These are phyloP conservation scores for Daucus carota DNA, from an alignment of 129 eudicot species.

Conservation along the genomic window DNA sequence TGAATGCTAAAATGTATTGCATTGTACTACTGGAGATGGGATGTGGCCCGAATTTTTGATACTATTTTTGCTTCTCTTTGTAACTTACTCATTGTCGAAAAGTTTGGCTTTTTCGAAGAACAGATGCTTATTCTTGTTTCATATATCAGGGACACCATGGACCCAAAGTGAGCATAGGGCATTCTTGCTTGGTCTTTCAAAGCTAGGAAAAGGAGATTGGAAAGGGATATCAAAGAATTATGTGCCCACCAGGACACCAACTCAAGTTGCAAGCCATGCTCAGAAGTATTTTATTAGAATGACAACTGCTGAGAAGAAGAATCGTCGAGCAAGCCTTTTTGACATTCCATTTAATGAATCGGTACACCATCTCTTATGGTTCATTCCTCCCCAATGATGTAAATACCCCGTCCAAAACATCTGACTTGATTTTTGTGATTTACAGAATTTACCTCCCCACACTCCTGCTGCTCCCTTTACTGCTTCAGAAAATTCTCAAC, in stretches of 20 bases:
- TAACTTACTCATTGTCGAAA: background rate
- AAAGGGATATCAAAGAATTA: conserved; percentile 44
- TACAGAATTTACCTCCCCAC: conserved; percentile 19
- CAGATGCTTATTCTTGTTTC: conserved; percentile 1
- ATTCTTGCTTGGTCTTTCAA: conserved; percentile 39
- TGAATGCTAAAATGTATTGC: background rate
- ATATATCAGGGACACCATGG: conserved; percentile 47
- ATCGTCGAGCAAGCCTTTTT: conserved; percentile 49
- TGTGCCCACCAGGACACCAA: conserved; percentile 53
- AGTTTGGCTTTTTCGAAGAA: background rate
- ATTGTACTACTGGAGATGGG: background rate
- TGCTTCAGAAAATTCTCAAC: conserved; percentile 15
- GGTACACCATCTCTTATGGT: conserved; percentile 20
- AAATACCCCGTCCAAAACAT: background rate
- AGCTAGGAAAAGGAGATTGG: conserved; percentile 63
- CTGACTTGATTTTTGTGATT: conserved; percentile 10
- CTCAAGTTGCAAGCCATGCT: conserved; percentile 80
- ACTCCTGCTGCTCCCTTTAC: conserved; percentile 9
- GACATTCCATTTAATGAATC: conserved; percentile 37
- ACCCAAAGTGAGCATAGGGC: conserved; percentile 45
- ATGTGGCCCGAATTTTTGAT: background rate
- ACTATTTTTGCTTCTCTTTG: background rate
- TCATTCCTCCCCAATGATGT: background rate
- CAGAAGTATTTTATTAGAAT: conserved; percentile 49
- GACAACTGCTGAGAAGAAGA: conserved; percentile 27